Base-by-base conservation (phyloP, 2,329 filamentous ascomycete species). In the Aspergillus sp. region DNA sequence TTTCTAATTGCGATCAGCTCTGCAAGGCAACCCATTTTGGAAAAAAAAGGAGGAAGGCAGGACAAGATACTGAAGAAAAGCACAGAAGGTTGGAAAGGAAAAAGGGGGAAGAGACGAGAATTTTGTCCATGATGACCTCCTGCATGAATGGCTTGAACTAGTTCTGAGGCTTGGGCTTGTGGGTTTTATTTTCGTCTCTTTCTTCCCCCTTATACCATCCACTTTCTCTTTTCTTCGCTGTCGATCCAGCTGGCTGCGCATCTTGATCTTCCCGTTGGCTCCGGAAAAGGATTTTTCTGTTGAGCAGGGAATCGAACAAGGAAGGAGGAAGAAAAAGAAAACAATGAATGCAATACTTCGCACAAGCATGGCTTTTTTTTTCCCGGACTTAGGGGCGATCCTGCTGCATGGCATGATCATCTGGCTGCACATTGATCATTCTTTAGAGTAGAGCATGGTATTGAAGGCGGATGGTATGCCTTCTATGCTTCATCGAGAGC, bases 131-230 rank as follows among this genome's bases (percentile, higher is more conserved):
- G 27, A 38, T 30, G 23, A 42, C 32, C 32, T 41, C 17, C 23
- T 23, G 32, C 44, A 48, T 59, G 49, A 42, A 54, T 59, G 50
- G 41, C n/a, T 23, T 59, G 50, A 54, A 59, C 49, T 52, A 44
- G 49, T 27, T 48, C 27, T 32, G 36, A 25, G 27, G 15, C 32
- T 51, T 41, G 49, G 32, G 10, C 4, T 36, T 36, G 32, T 36
- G 32, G 32, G 32, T 36, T 36, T 25, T 50, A 52, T 48, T 30
- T 51, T 44, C 23, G 54, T 27, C 25, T 27, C 25, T 27, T 7
- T 27, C 25, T 27, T 8, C 51, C 5, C 19, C 19, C 17, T 17
- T 13, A 36, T 36, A 21, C 27, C 21, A 8, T 39, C 21, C 25
- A 23, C 27, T 15, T 32, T 30, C 50, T 49, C 17, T 23, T 38